Evolutionary conservation across 2,329 filamentous ascomycete species (phyloP).

Genomic region (Colletotrichum coccodes): DNA sequence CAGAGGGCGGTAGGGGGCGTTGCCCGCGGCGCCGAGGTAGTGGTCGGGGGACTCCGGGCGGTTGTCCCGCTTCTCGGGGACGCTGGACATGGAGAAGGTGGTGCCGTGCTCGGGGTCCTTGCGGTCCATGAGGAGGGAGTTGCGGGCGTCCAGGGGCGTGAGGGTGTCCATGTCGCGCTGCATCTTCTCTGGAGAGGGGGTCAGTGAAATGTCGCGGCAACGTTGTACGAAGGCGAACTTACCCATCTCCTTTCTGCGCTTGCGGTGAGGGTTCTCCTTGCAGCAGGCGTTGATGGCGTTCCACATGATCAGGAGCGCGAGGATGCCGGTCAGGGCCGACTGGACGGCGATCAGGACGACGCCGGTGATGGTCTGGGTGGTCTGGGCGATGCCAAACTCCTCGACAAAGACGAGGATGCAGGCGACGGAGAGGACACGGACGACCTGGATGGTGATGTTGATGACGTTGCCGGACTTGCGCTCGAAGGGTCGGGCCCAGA

Average conservation of each 20-base stretch:
- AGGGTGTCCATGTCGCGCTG: constrained; percentile 83
- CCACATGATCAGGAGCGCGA: constrained; percentile 88
- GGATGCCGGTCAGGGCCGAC: constrained; percentile 80
- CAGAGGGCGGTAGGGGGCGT: constrained; percentile 46
- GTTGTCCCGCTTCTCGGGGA: constrained; percentile 41
- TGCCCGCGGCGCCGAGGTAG: constrained; percentile 37
- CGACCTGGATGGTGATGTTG: constrained; percentile 90
- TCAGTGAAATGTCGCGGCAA: constrained; percentile 39
- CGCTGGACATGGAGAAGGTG: constrained; percentile 53
- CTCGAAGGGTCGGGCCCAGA: constrained; percentile 89
- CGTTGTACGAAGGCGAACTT: constrained; percentile 52
- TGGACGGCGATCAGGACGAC: constrained; percentile 95
- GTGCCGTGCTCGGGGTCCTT: constrained; percentile 45
- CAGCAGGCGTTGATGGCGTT: constrained; percentile 87
- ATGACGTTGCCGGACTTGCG: constrained; percentile 90
- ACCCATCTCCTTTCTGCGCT: constrained; percentile 90
- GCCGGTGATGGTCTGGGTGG: constrained; percentile 92
- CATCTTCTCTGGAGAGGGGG: constrained; percentile 70
- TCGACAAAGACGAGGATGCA: constrained; percentile 96
- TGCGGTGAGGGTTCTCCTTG: constrained; percentile 90
- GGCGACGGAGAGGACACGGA: constrained; percentile 86
- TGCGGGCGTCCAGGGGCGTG: constrained; percentile 87
- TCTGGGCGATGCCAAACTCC: constrained; percentile 88
- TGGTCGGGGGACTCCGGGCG: constrained; percentile 46
- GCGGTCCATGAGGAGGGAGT: constrained; percentile 81